Base-by-base conservation (phyloP, 192 early-diverging fungal species). In the Podila horticola region DNA sequence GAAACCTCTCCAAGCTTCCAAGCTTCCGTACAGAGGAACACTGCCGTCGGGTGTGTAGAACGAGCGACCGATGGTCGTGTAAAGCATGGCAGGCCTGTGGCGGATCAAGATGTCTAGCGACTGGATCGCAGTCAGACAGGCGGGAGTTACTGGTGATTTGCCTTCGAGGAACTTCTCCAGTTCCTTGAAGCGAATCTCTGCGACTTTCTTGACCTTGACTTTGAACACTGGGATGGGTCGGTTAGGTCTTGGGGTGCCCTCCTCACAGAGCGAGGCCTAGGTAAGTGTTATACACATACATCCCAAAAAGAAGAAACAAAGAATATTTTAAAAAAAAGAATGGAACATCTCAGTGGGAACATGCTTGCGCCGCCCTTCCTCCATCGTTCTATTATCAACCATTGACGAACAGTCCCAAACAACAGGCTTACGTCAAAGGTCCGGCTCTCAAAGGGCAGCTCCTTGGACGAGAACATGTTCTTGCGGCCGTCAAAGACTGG, bases 1-100 rank as follows among this genome's bases (percentile, higher is more conserved):
- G 76, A 92, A 95, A 28, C 97, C 97, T 74, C 92, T 89, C 96
- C 96, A 97, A 5, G 94, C 89, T 82, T 97, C 94, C 26, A 92
- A 88, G 24, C 95, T 93, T 24, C 95, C 92, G 7, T 83, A 66
- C 0, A 89, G 88, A 36, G 64, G 52, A 28, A 58, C 52, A 0
- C 71, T 74, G 55, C 84, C 84, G 9, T 86, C 79, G 31, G 91
- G 87, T 2, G 94, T 97, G 69, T 93, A 97, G 86, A 98, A 97
- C 24, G 95, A 97, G 4, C 96, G 88, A 7, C 94, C 93, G 67
- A 96, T 89, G 38, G 93, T 94, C 13, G 89, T 84, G 73, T 94
- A 92, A 24, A 85, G 79, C 59, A 90, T 76, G 11, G 94, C 90
- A 19, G 96, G 91, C 0, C 90, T 83, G 50, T 96, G 93, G 17